phyloP scores from a whole-genome alignment of 2,329 filamentous ascomycete species.

The Penicillium sp. region DNA sequence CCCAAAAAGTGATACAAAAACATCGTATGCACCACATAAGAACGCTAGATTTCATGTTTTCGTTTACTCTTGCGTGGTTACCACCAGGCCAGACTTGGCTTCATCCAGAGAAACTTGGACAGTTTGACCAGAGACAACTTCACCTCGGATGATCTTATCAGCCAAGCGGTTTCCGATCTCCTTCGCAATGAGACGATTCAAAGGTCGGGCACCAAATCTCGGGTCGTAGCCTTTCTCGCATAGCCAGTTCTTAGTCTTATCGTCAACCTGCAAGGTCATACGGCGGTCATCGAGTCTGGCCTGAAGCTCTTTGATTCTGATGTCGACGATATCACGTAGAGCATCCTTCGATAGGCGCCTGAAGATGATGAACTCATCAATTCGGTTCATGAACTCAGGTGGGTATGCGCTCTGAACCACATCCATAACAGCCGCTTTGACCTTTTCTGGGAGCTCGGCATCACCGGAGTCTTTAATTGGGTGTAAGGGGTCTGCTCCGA shows the following conservation, averaged over 20 bases:
- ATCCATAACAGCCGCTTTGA: slow-evolving; percentile 82
- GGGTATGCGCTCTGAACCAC: slow-evolving; percentile 73
- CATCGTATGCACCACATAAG: slow-evolving; percentile 4
- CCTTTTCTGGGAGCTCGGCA: slow-evolving; percentile 69
- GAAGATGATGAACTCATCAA: slow-evolving; percentile 97
- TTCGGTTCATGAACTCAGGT: slow-evolving; percentile 93
- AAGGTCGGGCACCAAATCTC: slow-evolving; percentile 82
- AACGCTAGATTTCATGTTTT: slow-evolving; percentile 10
- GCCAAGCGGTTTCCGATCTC: slow-evolving; percentile 87
- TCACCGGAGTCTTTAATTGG: slow-evolving; percentile 62
- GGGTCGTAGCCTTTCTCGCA: slow-evolving; percentile 89
- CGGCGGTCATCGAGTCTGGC: slow-evolving; percentile 77
- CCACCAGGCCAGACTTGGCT: slow-evolving; percentile 59
- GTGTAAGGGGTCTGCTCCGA: slow-evolving; percentile 67
- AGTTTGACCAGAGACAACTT: slow-evolving; percentile 71
- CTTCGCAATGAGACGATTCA: slow-evolving; percentile 87
- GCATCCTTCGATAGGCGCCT: slow-evolving; percentile 76
- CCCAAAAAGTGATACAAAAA: slow-evolving; percentile 6
- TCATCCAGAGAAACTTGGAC: slow-evolving; percentile 69
- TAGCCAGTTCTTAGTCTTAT: slow-evolving; percentile 78
- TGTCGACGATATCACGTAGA: slow-evolving; percentile 89
- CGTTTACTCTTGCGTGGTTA: slow-evolving; percentile 36
- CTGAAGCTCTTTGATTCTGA: slow-evolving; percentile 82
- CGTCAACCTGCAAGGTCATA: slow-evolving; percentile 70
- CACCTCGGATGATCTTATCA: slow-evolving; percentile 85